Evolutionary conservation across 2,329 filamentous ascomycete genomes (phyloP), one percentile per base, ranked within the genome.

Genomic region (Neonectria ditissima): DNA sequence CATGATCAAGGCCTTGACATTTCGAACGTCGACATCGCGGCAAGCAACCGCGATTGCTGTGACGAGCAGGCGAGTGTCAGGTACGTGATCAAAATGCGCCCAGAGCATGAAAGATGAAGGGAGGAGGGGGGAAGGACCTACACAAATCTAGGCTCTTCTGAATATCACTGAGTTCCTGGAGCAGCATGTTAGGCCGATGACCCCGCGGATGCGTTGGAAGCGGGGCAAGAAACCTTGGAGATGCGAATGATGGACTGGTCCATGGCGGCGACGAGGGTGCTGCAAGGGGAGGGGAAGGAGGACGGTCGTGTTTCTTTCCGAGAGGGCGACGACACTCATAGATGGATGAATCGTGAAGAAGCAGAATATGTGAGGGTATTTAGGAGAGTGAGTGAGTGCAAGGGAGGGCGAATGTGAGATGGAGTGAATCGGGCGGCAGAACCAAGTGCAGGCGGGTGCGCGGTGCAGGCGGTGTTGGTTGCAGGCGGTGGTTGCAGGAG

Each of bases 171-270:
- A 97, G 86, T 82, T 97, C 95, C 91, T 96, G 66, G 32, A 45
- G 39, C 62, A 61, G 50, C 47, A 52, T 47, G 61, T 73, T 63
- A 68, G 66, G 56, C 41, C 66, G 34, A 24, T 51, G 59, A 51
- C 44, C 64, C 47, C 44, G 50, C 51, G 72, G 62, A 58, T 65
- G 55, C 44, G 52, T 60, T 18, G 55, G 65, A 66, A 64, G 72
- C 72, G 72, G 72, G 69, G 67, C 67, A 69, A 59, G 26, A 71
- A 83, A 93, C 91, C 83, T 93, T 92, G 68, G 92, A 92, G 79
- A 97, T 95, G 69, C 93, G 91, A 71, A 97, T 90, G 73, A 97
- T 92, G 63, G 92, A 93, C 79, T 97, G 93, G 79, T 96, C 93
- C 78, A 80, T 79, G 69, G 67, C 69, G 69, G 67, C 69, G 74